Evolutionary conservation across 352 stramenopile genomes (phyloP), one percentile per base, ranked within the genome.

Genomic region (Pythium dissimile): DNA sequence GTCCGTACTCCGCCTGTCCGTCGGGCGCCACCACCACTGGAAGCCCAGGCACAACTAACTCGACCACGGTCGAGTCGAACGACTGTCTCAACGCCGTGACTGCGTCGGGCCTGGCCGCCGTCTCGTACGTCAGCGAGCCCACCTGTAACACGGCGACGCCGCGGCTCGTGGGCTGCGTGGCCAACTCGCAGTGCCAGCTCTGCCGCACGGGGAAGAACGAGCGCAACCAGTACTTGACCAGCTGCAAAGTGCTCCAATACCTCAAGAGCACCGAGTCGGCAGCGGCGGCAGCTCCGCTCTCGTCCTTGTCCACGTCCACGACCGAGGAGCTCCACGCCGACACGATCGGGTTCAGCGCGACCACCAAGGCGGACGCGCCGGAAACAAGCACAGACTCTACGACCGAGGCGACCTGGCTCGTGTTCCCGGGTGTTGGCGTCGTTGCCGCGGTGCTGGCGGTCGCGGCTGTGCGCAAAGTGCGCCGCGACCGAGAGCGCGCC

Each of bases 171-270:
- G 77, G 80, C 15, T 89, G 77, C 49, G 71, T 76, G 7, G 47
- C 59, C 23, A 50, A 56, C 7, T 80, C 80, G 15, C 67, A 50
- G 13, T 89, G 80, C 43, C 78, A 69, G 30, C 42, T 91, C 9
- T 90, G 80, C 39, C 67, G 71, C 26, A 67, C 71, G 12, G 50
- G n/a, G 46, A 89, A 91, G 64, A 84, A 75, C 57, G 70, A 83
- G 53, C 55, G 28, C 24, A 88, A 88, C 45, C 69, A 80, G 66
- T 77, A 69, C 39, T 64, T 91, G 44, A 28, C 77, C 20, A 79
- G 67, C 50, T 91, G 78, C 61, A 67, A 73, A 48, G 72, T 86
- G 24, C 39, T 89, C 18, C 55, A 66, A 32, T 59, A 73, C 9
- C 38, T 54, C 47, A 55, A 60, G 28, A 65, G n/a, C 6, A 54